A percentile compares a stretch with the other conserved stretches of the same genome.
Conservation (phyloP, 2,329 filamentous ascomycete genomes). For the Drechslerella coelobrocha region DNA sequence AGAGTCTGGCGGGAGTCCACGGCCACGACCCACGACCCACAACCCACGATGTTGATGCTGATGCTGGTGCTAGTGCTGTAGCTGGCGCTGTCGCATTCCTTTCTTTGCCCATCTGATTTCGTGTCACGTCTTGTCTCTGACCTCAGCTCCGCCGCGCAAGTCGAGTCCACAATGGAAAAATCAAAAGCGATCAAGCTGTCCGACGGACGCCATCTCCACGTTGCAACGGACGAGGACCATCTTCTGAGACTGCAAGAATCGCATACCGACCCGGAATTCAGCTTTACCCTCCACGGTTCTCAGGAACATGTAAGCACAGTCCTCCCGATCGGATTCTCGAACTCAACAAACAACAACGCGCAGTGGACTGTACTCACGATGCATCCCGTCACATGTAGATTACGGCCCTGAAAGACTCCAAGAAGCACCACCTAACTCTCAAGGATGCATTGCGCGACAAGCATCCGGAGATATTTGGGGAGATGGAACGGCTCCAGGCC, state of each 20-base stretch:
- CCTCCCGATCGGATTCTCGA: too few species aligned
- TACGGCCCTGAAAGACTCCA: constrained; percentile 25
- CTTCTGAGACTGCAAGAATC: constrained; percentile 28
- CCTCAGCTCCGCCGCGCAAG: not conserved
- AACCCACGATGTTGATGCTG: too few species aligned
- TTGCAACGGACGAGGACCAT: constrained; percentile 39
- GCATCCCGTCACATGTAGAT: constrained; percentile 6
- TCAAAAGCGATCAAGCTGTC: constrained; percentile 25
- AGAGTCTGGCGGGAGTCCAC: not conserved
- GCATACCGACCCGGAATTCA: constrained; percentile 26
- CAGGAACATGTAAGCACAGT: constrained; percentile 59
- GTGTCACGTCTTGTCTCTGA: not conserved
- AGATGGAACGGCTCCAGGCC: constrained; percentile 37
- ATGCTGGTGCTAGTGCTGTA: too few species aligned
- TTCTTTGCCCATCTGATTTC: not conserved
- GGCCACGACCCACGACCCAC: too few species aligned
- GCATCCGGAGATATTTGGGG: constrained; percentile 37
- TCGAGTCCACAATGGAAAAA: constrained; percentile 6
- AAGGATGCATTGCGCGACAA: constrained; percentile 55
- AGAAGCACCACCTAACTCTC: constrained; percentile 50
- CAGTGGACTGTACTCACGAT: not conserved
- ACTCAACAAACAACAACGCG: not conserved
- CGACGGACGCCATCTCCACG: constrained; percentile 25
- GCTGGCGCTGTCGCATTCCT: not conserved
- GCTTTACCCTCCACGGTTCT: constrained; percentile 43